Evolutionary conservation across 306 rosid species (phyloP).

Genomic region (cucumber (Cucumis sativus)): Cucumber_9930_V3 NC_026661.2:19199001-19199500

Average conservation of each 20-base stretch:
- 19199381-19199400: slow-evolving; percentile 34
- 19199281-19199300: slow-evolving; percentile 63
- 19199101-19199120: too few species aligned
- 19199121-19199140: slow-evolving; percentile 33
- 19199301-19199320: slow-evolving; percentile 77
- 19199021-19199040: too few species aligned
- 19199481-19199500: slow-evolving; percentile 41
- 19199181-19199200: neutral
- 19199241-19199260: neutral
- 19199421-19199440: slow-evolving; percentile 55
- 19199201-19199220: neutral
- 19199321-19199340: slow-evolving; percentile 42
- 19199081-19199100: too few species aligned
- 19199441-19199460: slow-evolving; percentile 77
- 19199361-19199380: slow-evolving; percentile 62
- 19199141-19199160: neutral
- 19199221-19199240: too few species aligned
- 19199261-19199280: slow-evolving; percentile 57
- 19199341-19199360: slow-evolving; percentile 57
- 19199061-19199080: neutral
- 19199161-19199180: neutral
- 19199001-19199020: too few species aligned
- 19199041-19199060: neutral
- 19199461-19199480: slow-evolving; percentile 34
- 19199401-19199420: slow-evolving; percentile 35